A percentile compares a stretch with the other conserved stretches of the same genome.
These are phyloP conservation scores for Xylariaceae sp. DNA, from an alignment of 2,329 filamentous ascomycete species.

Conservation along the genomic window DNA sequence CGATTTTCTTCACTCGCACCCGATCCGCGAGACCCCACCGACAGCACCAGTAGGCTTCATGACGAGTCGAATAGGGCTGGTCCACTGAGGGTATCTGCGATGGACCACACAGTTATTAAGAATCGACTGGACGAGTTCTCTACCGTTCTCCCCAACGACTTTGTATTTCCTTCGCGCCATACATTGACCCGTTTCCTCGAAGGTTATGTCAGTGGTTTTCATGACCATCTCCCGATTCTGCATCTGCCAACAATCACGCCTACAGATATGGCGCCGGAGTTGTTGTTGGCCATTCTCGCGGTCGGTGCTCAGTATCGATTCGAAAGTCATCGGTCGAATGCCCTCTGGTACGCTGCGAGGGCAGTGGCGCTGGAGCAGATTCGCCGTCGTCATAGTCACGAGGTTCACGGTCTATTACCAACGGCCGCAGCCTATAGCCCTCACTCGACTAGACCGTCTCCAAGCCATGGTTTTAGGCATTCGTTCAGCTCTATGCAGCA, in stretches of 20 bases:
- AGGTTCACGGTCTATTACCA: slow-evolving; percentile 51
- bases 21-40: slow-evolving; percentile 44
- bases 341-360: slow-evolving; percentile 57
- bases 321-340: slow-evolving; percentile 53
- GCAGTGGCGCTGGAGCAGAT: slow-evolving; percentile 56
- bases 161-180: slow-evolving; percentile 63
- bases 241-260: slow-evolving; percentile 63
- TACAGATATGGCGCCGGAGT: slow-evolving; percentile 60
- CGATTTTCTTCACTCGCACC: slow-evolving; percentile 50
- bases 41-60: slow-evolving; percentile 35
- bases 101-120: slow-evolving; percentile 52
- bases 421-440: slow-evolving; percentile 55
- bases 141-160: slow-evolving; percentile 54
- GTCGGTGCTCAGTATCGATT: slow-evolving; percentile 64
- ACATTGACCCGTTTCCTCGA: slow-evolving; percentile 64
- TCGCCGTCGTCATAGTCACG: slow-evolving; percentile 50
- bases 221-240: slow-evolving; percentile 53
- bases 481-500: slow-evolving; percentile 55
- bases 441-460: slow-evolving; percentile 54
- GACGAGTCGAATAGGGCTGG: slow-evolving; percentile 38
- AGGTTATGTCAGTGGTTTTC: slow-evolving; percentile 64
- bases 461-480: slow-evolving; percentile 52
- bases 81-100: slow-evolving; percentile 46
- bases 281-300: slow-evolving; percentile 62
- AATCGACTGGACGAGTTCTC: slow-evolving; percentile 58